These are phyloP conservation scores for Nephelium lappaceum DNA, from an alignment of 345 rosid genomes.

Conservation along the genomic window DNA sequence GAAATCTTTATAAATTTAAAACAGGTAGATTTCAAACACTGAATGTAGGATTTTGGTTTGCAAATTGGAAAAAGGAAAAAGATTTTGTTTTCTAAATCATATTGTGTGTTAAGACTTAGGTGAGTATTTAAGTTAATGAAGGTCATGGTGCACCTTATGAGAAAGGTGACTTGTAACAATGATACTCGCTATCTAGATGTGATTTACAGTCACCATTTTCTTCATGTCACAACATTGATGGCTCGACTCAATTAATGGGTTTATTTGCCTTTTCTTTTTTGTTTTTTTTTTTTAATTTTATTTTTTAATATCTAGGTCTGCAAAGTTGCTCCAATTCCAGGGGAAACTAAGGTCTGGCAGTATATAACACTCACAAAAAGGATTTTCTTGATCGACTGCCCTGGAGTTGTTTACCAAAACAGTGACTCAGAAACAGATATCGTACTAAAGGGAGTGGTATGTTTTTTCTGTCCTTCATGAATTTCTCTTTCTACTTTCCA, in stretches of 20 bases:
- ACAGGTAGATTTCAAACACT: background rate
- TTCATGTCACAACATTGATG: background rate
- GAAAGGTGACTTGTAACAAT: background rate
- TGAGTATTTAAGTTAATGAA: background rate
- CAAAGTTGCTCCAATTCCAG: constrained; percentile 99
- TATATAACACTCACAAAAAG: constrained; percentile 95
- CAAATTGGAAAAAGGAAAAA: background rate
- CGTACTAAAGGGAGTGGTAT: constrained; percentile 95
- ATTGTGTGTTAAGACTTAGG: background rate
- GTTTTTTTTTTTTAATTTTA: too few species aligned
- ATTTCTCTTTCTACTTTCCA: background rate
- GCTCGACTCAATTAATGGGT: constrained; percentile 3
- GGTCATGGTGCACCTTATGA: background rate
- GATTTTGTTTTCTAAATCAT: background rate
- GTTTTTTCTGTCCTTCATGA: constrained; percentile 23
- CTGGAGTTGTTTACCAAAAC: constrained; percentile 95
- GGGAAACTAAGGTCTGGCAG: constrained; percentile 99
- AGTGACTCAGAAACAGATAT: constrained; percentile 89
- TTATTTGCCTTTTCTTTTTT: too few species aligned
- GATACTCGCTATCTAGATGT: background rate
- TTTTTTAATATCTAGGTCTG: constrained; percentile 82
- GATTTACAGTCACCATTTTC: background rate
- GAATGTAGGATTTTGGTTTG: background rate
- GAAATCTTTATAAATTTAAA: background rate
- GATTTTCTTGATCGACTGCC: constrained; percentile 94